phyloP scores from a whole-genome alignment of 169 alveolate genomes.

The Amoebophrya sp. region DNA sequence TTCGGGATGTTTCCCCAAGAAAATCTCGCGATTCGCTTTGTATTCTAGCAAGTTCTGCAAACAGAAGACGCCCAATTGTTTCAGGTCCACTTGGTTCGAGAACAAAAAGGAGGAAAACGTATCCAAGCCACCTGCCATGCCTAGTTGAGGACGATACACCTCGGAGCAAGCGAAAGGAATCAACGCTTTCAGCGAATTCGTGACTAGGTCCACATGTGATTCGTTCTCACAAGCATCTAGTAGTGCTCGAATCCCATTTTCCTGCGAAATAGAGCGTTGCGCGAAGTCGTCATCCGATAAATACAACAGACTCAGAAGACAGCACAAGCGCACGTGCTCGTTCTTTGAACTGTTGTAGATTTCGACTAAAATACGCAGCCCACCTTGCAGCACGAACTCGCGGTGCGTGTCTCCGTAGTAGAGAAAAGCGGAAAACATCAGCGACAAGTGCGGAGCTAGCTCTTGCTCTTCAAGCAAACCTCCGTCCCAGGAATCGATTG shows the following conservation, averaged over 20 bases:
- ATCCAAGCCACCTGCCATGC: conserved; percentile 44
- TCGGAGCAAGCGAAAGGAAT: conserved; percentile 52
- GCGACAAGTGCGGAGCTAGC: conserved; percentile 49
- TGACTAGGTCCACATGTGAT: conserved; percentile 48
- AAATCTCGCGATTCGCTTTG: conserved; percentile 41
- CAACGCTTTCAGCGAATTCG: conserved; percentile 49
- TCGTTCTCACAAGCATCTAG: conserved; percentile 51
- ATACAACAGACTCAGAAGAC: conserved; percentile 45
- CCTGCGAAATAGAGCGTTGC: conserved; percentile 47
- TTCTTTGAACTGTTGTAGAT: conserved; percentile 44
- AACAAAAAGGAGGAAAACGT: conserved; percentile 29
- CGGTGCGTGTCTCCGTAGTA: conserved; percentile 48
- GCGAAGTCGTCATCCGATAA: conserved; percentile 37
- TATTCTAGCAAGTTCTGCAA: conserved; percentile 44
- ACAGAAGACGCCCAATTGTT: conserved; percentile 43
- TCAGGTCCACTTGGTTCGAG: conserved; percentile 43
- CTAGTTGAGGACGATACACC: conserved; percentile 47
- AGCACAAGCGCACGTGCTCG: conserved; percentile 49
- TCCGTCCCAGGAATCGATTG: conserved; percentile 25
- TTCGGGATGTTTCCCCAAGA: conserved; percentile 37
- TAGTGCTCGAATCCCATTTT: conserved; percentile 40
- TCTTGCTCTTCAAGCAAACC: conserved; percentile 43
- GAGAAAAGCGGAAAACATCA: conserved; percentile 44
- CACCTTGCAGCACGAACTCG: conserved; percentile 49
- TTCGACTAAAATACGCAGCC: conserved; percentile 40